Percentiles rank a stretch among this genome's conserved stretches.
Evolutionary conservation across 163 green algal species (phyloP).

Genomic region (Scenedesmus sp.): DNA sequence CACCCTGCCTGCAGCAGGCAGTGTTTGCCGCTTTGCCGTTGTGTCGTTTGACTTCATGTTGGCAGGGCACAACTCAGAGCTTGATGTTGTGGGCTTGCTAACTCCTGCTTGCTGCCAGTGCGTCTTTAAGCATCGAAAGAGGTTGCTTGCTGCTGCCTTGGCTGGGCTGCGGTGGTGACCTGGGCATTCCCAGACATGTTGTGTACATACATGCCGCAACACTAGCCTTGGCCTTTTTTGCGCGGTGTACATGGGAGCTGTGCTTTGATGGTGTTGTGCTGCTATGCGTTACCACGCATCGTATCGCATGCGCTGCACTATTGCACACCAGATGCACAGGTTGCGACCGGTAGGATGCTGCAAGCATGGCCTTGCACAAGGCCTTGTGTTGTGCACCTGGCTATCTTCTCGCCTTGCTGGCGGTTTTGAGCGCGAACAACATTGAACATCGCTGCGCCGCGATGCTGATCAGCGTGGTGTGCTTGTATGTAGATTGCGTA

Average conservation of each 20-base stretch:
- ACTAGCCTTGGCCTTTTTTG: not conserved
- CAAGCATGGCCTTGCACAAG: no score
- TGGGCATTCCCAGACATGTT: not conserved
- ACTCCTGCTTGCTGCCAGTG: not conserved
- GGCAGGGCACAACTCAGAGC: not conserved
- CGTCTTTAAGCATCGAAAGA: not conserved
- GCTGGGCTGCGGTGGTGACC: not conserved
- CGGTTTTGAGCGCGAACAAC: not conserved
- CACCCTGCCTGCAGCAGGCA: not conserved
- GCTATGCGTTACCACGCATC: not conserved
- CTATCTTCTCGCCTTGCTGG: not conserved
- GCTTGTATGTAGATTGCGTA: not conserved
- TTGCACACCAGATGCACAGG: not conserved
- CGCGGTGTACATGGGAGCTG: not conserved
- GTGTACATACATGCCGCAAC: not conserved
- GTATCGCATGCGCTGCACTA: not conserved
- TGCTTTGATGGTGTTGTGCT: not conserved
- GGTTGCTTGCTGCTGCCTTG: not conserved
- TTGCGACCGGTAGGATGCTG: not conserved
- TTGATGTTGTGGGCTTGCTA: not conserved
- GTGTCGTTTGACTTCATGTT: not conserved
- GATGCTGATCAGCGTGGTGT: not conserved
- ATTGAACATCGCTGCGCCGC: not conserved
- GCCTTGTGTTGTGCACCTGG: not conserved
- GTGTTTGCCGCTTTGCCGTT: not conserved